phyloP scores from a whole-genome alignment of 2,329 filamentous ascomycete species.

The Colletotrichum australisinense region DNA sequence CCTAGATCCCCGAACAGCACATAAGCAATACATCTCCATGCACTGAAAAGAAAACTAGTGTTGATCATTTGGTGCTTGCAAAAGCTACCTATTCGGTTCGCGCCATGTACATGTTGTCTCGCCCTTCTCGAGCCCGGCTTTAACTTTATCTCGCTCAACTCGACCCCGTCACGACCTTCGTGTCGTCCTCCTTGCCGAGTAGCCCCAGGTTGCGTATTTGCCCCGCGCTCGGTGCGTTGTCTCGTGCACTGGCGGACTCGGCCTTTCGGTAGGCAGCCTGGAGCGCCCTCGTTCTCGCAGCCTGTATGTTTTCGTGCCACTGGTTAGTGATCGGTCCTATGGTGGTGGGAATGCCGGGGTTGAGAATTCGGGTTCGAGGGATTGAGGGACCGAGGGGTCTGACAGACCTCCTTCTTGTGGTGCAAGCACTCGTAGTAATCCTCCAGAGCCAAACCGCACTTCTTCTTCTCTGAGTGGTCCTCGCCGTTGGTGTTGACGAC shows the following conservation, averaged over 20 bases:
- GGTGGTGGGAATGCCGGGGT: background rate
- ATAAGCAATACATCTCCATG: background rate
- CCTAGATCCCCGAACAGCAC: background rate
- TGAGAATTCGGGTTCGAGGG: conserved; percentile 36
- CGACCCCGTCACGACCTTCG: conserved; percentile 66
- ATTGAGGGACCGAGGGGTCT: too few relatives aligned
- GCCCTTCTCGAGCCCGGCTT: conserved; percentile 38
- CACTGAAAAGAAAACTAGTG: conserved; percentile 16
- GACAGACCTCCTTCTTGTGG: conserved; percentile 95
- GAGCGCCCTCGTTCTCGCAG: conserved; percentile 80
- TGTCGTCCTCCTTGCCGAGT: conserved; percentile 85
- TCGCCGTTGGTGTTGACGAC: conserved; percentile 89
- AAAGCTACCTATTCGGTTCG: conserved; percentile 9
- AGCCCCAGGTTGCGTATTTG: conserved; percentile 90
- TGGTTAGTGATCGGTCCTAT: conserved; percentile 10
- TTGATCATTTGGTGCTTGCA: conserved; percentile 28
- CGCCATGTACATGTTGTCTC: conserved; percentile 21
- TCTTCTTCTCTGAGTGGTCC: conserved; percentile 84
- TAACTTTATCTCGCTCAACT: conserved; percentile 36
- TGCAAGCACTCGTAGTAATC: conserved; percentile 99
- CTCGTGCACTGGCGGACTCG: conserved; percentile 78
- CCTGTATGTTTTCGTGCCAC: conserved; percentile 59
- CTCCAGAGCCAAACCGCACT: conserved; percentile 86
- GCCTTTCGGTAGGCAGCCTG: conserved; percentile 88
- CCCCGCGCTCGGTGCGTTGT: conserved; percentile 83